phyloP scores from a whole-genome alignment of 2,329 filamentous ascomycete genomes.

The Leptosphaerulina australis region DNA sequence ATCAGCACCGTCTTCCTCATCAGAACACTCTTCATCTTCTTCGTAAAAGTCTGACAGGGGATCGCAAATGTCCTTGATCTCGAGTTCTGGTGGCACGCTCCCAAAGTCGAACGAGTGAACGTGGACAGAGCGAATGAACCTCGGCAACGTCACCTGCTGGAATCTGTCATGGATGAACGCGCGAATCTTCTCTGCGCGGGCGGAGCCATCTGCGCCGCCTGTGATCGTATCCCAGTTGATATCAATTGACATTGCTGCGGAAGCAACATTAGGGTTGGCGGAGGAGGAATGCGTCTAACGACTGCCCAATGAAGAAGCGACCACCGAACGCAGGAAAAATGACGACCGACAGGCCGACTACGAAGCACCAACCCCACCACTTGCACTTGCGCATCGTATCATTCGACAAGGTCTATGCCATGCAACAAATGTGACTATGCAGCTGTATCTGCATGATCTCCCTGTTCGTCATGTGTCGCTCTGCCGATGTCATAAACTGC shows the following conservation, averaged over 20 bases:
- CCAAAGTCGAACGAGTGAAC: constrained; percentile 96
- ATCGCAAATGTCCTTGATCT: constrained; percentile 96
- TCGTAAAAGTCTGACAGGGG: constrained; percentile 97
- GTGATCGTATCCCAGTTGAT: constrained; percentile 96
- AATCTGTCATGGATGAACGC: constrained; percentile 96
- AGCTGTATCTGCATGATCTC: constrained; percentile 24
- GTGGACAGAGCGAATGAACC: constrained; percentile 95
- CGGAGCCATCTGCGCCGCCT: constrained; percentile 82
- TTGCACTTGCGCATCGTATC: constrained; percentile 24
- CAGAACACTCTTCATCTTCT: constrained; percentile 69
- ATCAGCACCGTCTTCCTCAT: constrained; percentile 58
- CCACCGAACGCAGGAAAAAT: constrained; percentile 26
- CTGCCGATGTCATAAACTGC: constrained; percentile 15
- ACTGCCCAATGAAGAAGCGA: constrained; percentile 29
- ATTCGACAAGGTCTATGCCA: constrained; percentile 21
- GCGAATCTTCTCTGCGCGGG: constrained; percentile 83
- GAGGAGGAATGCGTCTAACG: constrained; percentile 24
- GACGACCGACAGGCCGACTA: constrained; percentile 26
- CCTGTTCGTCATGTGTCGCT: constrained; percentile 19
- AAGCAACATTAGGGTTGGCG: constrained; percentile 36
- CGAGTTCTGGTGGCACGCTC: constrained; percentile 77
- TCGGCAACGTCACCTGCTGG: constrained; percentile 85
- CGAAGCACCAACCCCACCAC: constrained; percentile 19
- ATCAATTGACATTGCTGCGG: constrained; percentile 83
- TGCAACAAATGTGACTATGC: constrained; percentile 27